Evolutionary conservation across 73 alveolate species (phyloP).

Genomic region (Paramecium pentaurelia): DNA sequence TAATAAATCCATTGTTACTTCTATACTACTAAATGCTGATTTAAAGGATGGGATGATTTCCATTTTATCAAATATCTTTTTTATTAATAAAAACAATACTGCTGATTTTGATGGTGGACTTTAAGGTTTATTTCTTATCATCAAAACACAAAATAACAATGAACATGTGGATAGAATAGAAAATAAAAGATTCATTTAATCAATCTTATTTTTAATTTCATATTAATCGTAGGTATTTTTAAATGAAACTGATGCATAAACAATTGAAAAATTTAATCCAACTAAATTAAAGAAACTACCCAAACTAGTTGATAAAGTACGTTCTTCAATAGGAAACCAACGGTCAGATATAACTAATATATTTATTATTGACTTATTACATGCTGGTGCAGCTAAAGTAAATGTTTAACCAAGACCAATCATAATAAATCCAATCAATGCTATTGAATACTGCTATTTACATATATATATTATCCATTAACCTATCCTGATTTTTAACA

Average conservation of each 20-base stretch:
- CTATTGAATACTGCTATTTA: neutral
- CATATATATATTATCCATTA: neutral
- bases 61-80: neutral
- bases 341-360: neutral
- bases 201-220: neutral
- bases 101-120: constrained; percentile 5
- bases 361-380: neutral
- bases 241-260: neutral
- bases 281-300: neutral
- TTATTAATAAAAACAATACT: neutral
- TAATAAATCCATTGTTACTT: neutral
- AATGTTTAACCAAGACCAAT: neutral
- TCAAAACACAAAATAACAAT: neutral
- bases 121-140: neutral
- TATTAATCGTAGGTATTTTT: neutral
- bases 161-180: neutral
- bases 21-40: neutral
- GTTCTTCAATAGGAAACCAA: neutral
- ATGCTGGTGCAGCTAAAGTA: constrained; percentile 22
- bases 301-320: neutral
- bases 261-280: neutral
- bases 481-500: neutral
- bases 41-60: neutral
- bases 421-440: neutral
- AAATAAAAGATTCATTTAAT: neutral